Percentiles rank a stretch among this genome's conserved stretches.
Conservation (phyloP, 352 stramenopile genomes). For the Phytophthora sp. region DNA sequence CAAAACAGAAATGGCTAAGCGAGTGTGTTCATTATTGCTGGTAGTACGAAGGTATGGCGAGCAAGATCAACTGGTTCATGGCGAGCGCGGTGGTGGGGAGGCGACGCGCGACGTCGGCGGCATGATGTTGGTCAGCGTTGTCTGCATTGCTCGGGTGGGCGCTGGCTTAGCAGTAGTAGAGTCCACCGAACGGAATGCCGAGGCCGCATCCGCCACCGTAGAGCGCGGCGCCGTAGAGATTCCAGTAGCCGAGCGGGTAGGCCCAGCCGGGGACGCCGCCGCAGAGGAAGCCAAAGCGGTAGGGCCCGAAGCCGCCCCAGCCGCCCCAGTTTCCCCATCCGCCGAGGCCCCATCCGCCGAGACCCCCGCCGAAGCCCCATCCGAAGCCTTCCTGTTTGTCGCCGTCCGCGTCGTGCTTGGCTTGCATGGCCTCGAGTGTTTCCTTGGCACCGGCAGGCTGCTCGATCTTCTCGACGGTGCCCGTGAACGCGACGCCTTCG, state of each 20-base stretch:
- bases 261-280: constrained; percentile 30
- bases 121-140: background rate
- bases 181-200: constrained; percentile 10
- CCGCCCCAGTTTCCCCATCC: constrained; percentile 7
- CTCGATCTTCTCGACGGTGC: constrained; percentile 12
- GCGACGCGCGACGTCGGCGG: too few relatives aligned
- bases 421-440: background rate
- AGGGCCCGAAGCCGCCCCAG: constrained; percentile 80
- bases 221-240: constrained; percentile 17
- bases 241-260: constrained; percentile 47
- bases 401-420: background rate
- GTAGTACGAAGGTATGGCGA: too few relatives aligned
- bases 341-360: constrained; percentile 5
- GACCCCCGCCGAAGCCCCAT: background rate
- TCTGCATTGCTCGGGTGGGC: background rate
- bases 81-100: too few relatives aligned
- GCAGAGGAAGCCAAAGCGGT: constrained; percentile 49
- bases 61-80: too few relatives aligned
- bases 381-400: background rate
- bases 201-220: constrained; percentile 19
- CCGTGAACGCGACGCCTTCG: constrained; percentile 16
- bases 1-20: too few relatives aligned
- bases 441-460: constrained; percentile 5
- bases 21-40: too few relatives aligned
- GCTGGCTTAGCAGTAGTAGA: constrained; percentile 27